Conservation (phyloP, 2,329 filamentous ascomycete species). For the Didymellaceae sp. region DNA sequence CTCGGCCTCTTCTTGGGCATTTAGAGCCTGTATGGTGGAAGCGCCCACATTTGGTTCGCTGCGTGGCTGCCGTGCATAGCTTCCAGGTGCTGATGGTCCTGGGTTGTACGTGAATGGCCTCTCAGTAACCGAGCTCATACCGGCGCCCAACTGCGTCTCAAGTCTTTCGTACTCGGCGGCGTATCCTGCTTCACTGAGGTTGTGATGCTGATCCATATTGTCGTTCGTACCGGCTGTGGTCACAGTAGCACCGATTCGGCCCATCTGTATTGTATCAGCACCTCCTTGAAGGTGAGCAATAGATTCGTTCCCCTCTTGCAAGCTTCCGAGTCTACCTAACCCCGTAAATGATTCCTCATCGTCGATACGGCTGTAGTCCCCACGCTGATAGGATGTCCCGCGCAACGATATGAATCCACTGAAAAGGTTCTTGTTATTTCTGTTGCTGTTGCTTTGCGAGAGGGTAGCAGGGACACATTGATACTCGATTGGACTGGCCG, state of each 20-base stretch:
- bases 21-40: conserved; percentile 31
- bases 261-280: conserved; percentile 39
- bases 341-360: conserved; percentile 38
- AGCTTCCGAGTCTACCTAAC: conserved; percentile 22
- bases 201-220: conserved; percentile 27
- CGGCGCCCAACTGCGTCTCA: conserved; percentile 45
- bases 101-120: conserved; percentile 41
- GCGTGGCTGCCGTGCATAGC: conserved; percentile 29
- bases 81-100: conserved; percentile 16
- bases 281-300: conserved; percentile 39
- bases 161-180: conserved; percentile 46
- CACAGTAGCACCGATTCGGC: conserved; percentile 25
- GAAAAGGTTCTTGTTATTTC: conserved; percentile 38
- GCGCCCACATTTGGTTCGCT: conserved; percentile 27
- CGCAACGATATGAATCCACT: conserved; percentile 41
- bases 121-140: conserved; percentile 46
- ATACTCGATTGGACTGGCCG: conserved; percentile 27
- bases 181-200: conserved; percentile 40
- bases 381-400: conserved; percentile 22
- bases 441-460: conserved; percentile 34
- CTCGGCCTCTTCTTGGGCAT: conserved; percentile 52
- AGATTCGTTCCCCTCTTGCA: conserved; percentile 42
- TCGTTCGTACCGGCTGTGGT: conserved; percentile 20
- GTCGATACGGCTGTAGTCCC: conserved; percentile 40
- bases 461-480: conserved; percentile 24